Conservation (phyloP, 352 stramenopile genomes). For the Aphanomyces invadans region DNA sequence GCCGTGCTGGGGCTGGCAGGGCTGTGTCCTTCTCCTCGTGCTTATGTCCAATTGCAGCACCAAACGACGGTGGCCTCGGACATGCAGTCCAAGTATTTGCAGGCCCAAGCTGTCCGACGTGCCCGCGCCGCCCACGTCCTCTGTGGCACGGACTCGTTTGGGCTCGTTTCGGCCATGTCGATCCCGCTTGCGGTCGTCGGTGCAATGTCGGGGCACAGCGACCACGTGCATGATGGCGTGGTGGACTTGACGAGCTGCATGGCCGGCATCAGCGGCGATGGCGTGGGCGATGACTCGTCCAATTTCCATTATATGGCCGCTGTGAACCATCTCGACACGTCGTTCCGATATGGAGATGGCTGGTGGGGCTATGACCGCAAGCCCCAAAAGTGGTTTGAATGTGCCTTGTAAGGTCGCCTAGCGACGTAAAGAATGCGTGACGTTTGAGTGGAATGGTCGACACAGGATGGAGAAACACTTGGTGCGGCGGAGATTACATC, state of each 20-base stretch:
- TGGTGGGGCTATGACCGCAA: conserved; percentile 30
- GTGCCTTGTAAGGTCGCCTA: conserved; percentile 31
- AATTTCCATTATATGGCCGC: conserved; percentile 30
- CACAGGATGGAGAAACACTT: too few relatives aligned
- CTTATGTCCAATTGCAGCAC: conserved; percentile 30
- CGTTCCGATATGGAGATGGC: conserved; percentile 31
- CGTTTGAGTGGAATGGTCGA: too few relatives aligned
- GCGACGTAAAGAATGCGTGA: too few relatives aligned
- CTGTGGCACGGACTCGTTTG: conserved; percentile 34
- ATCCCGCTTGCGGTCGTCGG: conserved; percentile 25
- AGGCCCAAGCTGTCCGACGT: conserved; percentile 19
- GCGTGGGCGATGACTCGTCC: conserved; percentile 29
- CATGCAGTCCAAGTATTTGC: conserved; percentile 30
- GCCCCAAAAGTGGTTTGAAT: conserved; percentile 38
- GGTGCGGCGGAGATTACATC: too few relatives aligned
- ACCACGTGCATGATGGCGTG: conserved; percentile 31
- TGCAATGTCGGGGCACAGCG: conserved; percentile 27
- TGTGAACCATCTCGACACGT: conserved; percentile 34
- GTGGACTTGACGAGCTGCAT: conserved; percentile 36
- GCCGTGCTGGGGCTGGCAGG: conserved; percentile 14
- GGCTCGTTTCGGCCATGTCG: conserved; percentile 27
- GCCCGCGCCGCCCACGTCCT: conserved; percentile 28
- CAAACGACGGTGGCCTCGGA: conserved; percentile 8
- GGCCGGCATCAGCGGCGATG: conserved; percentile 27
- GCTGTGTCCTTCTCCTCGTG: conserved; percentile 28